Base-by-base conservation (phyloP, 352 stramenopile genomes). In the Phytophthora nicotianae region DNA sequence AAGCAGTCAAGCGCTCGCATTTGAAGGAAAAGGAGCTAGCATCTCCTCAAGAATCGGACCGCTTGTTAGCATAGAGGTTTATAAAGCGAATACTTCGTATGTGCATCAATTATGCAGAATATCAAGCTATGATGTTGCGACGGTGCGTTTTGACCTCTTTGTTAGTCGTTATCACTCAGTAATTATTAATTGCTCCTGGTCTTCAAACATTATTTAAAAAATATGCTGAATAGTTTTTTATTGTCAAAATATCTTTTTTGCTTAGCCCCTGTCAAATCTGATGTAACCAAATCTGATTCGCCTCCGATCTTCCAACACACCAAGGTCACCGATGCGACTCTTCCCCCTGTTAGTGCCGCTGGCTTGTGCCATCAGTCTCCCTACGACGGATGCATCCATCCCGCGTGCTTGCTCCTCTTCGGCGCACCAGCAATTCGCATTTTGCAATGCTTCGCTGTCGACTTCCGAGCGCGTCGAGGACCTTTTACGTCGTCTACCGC, bases 381-480 rank as follows among this genome's bases (percentile, higher is more conserved):
- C 47, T 27, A 17, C 21, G 26, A 20, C 42, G 23, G 35, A 4
- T 7, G 33, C n/a, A 37, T 47, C 62, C 43, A 90, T 92, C 54
- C 81, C 81, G 19, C 81, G 83, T 48, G 85, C 83, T 0, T 94
- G 85, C 20, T 58, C 65, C 1, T 63, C 68, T 8, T 26, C 59
- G 0, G 53, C 68, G 21, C 58, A 74, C 51, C 29, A 56, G n/a
- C 35, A 73, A 17, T 70, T 91, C 9, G 58, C 79, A 14, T 97
- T 96, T 70, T 97, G 91, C 69, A 84, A 97, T 64, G 24, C 73
- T 27, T 86, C 72, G 11, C 62, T 97, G 29, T 57, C 69, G 4
- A 77, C 76, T n/a, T 27, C 64, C 1, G 75, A 65, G 24, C 83
- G 93, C n/a, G 74, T 97, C 5, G 59, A 90, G 7, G 85, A 93